Evolutionary conservation across 2,329 filamentous ascomycete genomes (phyloP), one percentile per base, ranked within the genome.

Genomic region (Colletotrichum costaricense): DNA sequence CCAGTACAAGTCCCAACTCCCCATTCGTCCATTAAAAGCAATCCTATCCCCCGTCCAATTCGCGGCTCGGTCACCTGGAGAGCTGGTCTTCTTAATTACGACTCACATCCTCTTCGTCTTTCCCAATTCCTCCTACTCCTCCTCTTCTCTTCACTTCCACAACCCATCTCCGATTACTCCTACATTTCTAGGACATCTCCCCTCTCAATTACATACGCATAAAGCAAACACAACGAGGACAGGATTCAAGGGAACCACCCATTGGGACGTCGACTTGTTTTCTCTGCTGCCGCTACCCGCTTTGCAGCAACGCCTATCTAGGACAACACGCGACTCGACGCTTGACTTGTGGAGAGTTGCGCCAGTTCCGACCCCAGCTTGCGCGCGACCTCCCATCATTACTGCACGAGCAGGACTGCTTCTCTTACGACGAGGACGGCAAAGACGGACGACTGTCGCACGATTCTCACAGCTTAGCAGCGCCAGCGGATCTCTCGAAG

Each of bases 21-120:
- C 71, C 71, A 73, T 73, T 71, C 67, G 71, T n/a, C 67, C 71
- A 71, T 70, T 63, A 65, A 73, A 71, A 60, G 71, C 71, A 71
- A 66, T 71, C 71, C 71, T 38, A 60, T 73, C 38, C 71, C 71
- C 67, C 67, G 67, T 71, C 71, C 67, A 70, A 62, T 56, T 73
- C 67, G 67, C 55, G 30, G 71, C 28, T 66, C 56, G 71, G 71
- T 67, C 62, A 66, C 38, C 38, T 66, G 55, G 67, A 60, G 56
- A 62, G 30, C 62, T 30, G 71, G 14, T 63, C 67, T 73, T 73
- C 62, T 71, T 73, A 73, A 73, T 63, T 63, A 73, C 67, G 60
- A 49, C 71, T 46, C 63, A 33, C 35, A 33, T 65, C 60, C 42
- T 70, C 60, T 49, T 64, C 68, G 26, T 55, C 11, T 73, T 28